Evolutionary conservation across 371 early-diverging fungal genomes (phyloP), one percentile per base, ranked within the genome.

Genomic region (Mortierella sp.): DNA sequence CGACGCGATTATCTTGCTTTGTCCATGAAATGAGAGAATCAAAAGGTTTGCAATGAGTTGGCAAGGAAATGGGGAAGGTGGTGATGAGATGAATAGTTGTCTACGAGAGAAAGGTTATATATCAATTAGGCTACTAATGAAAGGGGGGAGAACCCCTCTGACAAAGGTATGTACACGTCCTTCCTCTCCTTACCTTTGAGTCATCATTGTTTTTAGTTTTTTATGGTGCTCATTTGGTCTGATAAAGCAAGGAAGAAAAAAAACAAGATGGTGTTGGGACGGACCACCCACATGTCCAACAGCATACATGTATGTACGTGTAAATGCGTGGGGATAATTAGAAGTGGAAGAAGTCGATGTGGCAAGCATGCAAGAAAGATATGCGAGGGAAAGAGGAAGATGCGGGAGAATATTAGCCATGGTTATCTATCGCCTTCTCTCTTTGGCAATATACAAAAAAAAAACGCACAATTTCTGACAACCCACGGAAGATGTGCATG

Each of bases 211-310:
- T 68, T 3, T 5, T 48, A 16, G 11, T 68, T 38, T 38, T 38
- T 38, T 5, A 38, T 38, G 5, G 34, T 42, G 68, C 38, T 68
- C 68, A 42, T 34, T 19, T 63, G 3, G 24, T 42, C 68, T 68
- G 68, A 68, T 68, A 68, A 68, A 38, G 68, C 19, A 68, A 42
- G 19, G 21, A 55, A 55, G 26, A 55, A 57, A 57, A 7, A 57
- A 60, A 13, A 60, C 13, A 31, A 60, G 44, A 68, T 42, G 44
- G n/a, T 21, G 38, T 34, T 38, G 38, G n/a, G n/a, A n/a, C n/a
- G 65, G 65, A 9, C 10, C 65, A 34, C 44, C 24, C 68, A 38
- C 68, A 68, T 68, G 68, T 68, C 68, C 42, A 68, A 38, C 38
- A 11, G 34, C 34, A 63, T 63, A 63, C 16, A 63, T 63, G 31